phyloP scores from a whole-genome alignment of 2,329 filamentous ascomycete species.

The Microcera coccophila region DNA sequence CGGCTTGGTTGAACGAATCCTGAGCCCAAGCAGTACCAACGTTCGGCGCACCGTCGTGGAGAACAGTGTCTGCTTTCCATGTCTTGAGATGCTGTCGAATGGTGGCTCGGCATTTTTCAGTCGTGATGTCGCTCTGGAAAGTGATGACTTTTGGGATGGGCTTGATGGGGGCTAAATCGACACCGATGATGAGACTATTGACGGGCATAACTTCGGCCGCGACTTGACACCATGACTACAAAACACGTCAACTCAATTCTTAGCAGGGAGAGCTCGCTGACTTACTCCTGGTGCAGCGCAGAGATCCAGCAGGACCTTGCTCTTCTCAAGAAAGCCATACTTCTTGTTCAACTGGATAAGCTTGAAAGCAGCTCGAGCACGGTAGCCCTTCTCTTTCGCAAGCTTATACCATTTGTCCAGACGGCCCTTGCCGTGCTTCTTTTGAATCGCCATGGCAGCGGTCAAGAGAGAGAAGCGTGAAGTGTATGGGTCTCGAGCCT shows the following conservation, averaged over 20 bases:
- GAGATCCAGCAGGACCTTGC: slow-evolving; percentile 92
- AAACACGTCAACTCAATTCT: slow-evolving; percentile 25
- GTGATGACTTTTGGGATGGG: slow-evolving; percentile 89
- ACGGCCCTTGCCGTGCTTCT: slow-evolving; percentile 98
- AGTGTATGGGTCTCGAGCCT: not conserved
- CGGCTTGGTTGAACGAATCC: slow-evolving; percentile 96
- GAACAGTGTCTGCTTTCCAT: slow-evolving; percentile 91
- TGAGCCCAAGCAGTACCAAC: slow-evolving; percentile 98
- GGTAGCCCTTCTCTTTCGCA: slow-evolving; percentile 96
- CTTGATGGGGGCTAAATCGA: slow-evolving; percentile 94
- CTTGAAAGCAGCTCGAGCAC: slow-evolving; percentile 95
- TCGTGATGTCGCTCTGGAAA: slow-evolving; percentile 97
- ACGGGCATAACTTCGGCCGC: slow-evolving; percentile 91
- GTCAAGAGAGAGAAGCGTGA: too few species aligned
- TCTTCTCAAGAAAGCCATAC: slow-evolving; percentile 96
- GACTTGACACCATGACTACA: slow-evolving; percentile 89
- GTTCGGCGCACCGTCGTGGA: slow-evolving; percentile 96
- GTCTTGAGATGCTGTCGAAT: slow-evolving; percentile 88
- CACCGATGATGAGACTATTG: slow-evolving; percentile 85
- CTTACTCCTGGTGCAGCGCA: slow-evolving; percentile 90
- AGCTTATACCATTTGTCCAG: slow-evolving; percentile 99
- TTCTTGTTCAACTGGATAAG: slow-evolving; percentile 98
- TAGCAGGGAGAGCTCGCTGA: too few species aligned
- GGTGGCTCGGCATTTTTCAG: slow-evolving; percentile 88
- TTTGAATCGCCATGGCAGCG: slow-evolving; percentile 81